Evolutionary conservation across 768 basidiomycete genomes (phyloP), one percentile per base, ranked within the genome.

Genomic region (Leccinum barrowsii): DNA sequence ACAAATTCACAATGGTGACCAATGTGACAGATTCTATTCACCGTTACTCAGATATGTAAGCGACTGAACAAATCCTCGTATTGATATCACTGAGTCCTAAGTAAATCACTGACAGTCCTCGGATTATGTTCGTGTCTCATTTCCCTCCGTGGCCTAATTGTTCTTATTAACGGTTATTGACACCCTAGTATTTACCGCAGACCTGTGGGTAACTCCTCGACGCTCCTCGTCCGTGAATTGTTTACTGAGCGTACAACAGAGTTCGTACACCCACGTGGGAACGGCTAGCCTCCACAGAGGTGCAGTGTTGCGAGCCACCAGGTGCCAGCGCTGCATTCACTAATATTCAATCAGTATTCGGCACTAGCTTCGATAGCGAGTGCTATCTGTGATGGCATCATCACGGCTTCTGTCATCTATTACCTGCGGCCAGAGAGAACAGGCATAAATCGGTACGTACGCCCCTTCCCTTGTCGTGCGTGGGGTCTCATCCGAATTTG

Each of bases 361-460:
- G 50, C 60, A 22, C 8, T 61, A 22, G 40, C 54, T 7, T 54
- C 59, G 15, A 2, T 69, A 19, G 48, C 63, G 10, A 61, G 65
- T n/a, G 60, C 69, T 19, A 1, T 60, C 19, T 70, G 69, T 26
- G 67, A 68, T 54, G 50, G 47, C 13, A 4, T 57, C 50, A 69
- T 71, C 55, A 69, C 65, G 2, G 2, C 4, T 10, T 60, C 62
- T 11, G 46, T 69, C 19, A 32, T 53, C 1, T 65, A 59, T 50
- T 66, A 59, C 37, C 50, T 69, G 37, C 62, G 57, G 21, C 49
- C 62, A 7, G 49, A 22, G 15, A 58, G 57, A 22, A 62, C 55
- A 21, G 63, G 49, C 12, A 10, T 51, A 52, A 37, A 19, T 32
- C 59, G 65, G 67, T 68, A 58, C 12, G 7, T 49, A 22, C 22